phyloP scores from a whole-genome alignment of 2,329 filamentous ascomycete genomes.

The Apiospora koreana region DNA sequence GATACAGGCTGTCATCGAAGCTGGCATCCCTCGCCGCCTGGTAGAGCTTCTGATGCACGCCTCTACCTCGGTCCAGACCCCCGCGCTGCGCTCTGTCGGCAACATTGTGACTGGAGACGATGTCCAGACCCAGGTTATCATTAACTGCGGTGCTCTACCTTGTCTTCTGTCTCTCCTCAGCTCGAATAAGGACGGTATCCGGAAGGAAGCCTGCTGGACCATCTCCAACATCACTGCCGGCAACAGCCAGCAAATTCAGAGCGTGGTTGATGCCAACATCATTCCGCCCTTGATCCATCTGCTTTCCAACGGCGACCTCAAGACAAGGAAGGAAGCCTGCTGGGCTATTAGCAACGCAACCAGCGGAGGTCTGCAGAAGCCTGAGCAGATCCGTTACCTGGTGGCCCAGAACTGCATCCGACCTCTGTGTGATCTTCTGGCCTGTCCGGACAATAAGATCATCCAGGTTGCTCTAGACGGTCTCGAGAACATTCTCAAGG shows the following conservation, averaged over 20 bases:
- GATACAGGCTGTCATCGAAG: conserved; percentile 98
- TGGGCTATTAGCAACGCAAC: conserved; percentile 99
- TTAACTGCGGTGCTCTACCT: conserved; percentile 93
- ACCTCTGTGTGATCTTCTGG: conserved; percentile 91
- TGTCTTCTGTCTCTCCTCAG: conserved; percentile 91
- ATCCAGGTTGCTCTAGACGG: conserved; percentile 98
- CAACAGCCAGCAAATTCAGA: conserved; percentile 96
- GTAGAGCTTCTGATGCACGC: conserved; percentile 98
- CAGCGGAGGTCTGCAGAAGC: conserved; percentile 95
- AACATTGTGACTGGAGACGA: conserved; percentile 99
- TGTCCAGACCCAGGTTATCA: conserved; percentile 98
- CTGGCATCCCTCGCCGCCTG: conserved; percentile 91
- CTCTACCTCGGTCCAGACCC: conserved; percentile 97
- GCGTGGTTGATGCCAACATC: conserved; percentile 95
- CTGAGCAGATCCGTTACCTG: conserved; percentile 95
- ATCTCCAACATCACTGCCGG: conserved; percentile 99
- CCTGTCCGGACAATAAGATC: conserved; percentile 99
- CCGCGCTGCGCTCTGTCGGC: conserved; percentile 92
- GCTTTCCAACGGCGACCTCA: conserved; percentile 94
- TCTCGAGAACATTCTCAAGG: conserved; percentile 98
- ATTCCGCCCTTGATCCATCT: conserved; percentile 96
- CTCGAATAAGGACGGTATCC: conserved; percentile 97
- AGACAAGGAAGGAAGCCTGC: conserved; percentile 98
- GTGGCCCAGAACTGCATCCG: conserved; percentile 95
- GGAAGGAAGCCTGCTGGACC: conserved; percentile 99